Base-by-base conservation (phyloP, 805 yeast genomes). In the Nakazawaea ishiwadae region DNA sequence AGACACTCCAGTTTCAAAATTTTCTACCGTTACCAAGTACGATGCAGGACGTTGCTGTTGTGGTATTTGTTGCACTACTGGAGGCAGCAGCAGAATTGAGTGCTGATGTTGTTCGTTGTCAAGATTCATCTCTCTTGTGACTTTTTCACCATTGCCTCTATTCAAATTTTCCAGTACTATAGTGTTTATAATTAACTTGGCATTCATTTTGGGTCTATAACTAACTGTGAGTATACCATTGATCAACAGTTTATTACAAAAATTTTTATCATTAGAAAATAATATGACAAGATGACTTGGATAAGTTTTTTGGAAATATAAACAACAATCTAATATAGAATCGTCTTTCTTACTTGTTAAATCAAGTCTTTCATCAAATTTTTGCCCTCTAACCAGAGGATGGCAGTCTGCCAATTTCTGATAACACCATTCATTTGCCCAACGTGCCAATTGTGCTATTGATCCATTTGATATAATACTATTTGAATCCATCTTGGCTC, bases 271-370 rank as follows among this genome's bases (percentile, higher is more conserved):
- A 55, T 90, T 85, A 0, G 96, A 82, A 45, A 89, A 52, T 19
- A 86, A 57, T 2, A 89, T 71, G 6, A 82, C 83, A 45, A 77
- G 53, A 24, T 56, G 51, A 1, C 40, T 14, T 4, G 59, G 50
- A 38, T 56, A 48, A 11, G 60, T 58, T 10, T 63, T 59, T 45
- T 73, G 68, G 44, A 81, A 79, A 54, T 73, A 88, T 19, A 83
- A 52, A 51, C 95, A 84, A 56, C 96, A 88, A 57, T 90, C 96
- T 31, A 89, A 60, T 46, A 90, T 89, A 0, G 95, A 73, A 52
- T 89, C 95, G 59, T 90, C 97, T 44, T 84, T 81, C 0, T 40
- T 40, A 1, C 78, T 56, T 2, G 52, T 39, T 7, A 55, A 53
- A 43, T 80, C 77, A 1, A 81, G 35, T 19, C 65, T 59, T 54